Conservation (phyloP, 202 grass and related monocot species). For the Digitaria exilis region DNA sequence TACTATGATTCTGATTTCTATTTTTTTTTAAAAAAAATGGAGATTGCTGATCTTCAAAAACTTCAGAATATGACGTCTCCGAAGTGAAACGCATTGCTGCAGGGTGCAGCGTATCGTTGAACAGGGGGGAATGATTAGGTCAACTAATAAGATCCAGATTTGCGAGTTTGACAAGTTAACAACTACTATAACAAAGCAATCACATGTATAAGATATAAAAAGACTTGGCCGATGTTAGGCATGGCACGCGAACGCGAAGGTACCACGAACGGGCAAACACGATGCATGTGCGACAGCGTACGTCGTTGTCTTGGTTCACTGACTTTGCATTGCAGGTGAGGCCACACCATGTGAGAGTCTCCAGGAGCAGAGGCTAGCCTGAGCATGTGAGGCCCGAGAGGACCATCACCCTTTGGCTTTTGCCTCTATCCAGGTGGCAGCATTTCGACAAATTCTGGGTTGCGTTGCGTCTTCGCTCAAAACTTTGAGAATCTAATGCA, state of each 20-base stretch:
- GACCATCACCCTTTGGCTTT: constrained; percentile 2
- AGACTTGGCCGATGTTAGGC: neutral
- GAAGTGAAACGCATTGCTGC: neutral
- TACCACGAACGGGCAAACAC: neutral
- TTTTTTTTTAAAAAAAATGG: too few relatives aligned
- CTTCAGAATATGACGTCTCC: too few relatives aligned
- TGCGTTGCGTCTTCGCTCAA: neutral
- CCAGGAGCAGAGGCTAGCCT: neutral
- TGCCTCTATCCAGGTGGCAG: neutral
- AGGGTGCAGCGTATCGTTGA: neutral
- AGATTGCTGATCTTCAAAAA: too few relatives aligned
- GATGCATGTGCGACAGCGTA: constrained; percentile 10
- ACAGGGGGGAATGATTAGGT: neutral
- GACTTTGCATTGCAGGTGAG: constrained; percentile 2
- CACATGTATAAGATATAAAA: neutral
- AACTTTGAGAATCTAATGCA: neutral
- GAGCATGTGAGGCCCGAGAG: neutral
- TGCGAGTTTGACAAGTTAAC: neutral
- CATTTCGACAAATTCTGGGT: too few relatives aligned
- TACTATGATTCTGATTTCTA: too few relatives aligned
- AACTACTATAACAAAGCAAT: neutral
- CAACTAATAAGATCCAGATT: neutral
- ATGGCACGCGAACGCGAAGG: neutral
- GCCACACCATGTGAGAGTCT: constrained; percentile 26
- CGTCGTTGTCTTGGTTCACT: neutral